These are phyloP conservation scores for Fusarium haematococcum DNA, from an alignment of 2,329 filamentous ascomycete species.

Conservation along the genomic window DNA sequence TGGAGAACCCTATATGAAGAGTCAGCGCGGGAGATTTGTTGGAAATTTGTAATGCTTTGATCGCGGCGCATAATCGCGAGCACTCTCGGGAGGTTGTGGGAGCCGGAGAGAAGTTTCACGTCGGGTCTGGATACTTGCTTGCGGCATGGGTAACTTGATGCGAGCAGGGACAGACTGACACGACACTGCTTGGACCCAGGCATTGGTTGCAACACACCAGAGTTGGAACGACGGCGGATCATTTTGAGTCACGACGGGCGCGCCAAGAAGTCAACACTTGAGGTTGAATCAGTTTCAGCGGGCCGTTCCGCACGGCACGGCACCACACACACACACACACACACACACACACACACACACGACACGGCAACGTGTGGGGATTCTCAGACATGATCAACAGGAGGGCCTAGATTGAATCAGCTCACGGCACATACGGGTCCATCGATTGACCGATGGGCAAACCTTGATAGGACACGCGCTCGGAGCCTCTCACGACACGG, in stretches of 20 bases:
- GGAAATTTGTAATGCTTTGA: conserved; percentile 6
- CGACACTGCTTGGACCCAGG: neutral
- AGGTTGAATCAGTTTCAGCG: conserved; percentile 31
- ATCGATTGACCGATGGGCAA: neutral
- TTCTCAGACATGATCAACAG: conserved; percentile 30
- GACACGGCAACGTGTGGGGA: conserved; percentile 12
- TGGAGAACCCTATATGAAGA: conserved; percentile 58
- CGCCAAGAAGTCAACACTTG: conserved; percentile 7
- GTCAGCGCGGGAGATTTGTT: neutral
- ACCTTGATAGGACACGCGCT: neutral
- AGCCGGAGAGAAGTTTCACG: neutral
- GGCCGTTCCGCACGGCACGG: conserved; percentile 37
- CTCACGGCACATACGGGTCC: conserved; percentile 6
- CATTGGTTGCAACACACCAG: neutral
- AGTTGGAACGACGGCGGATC: neutral
- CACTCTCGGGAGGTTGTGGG: neutral
- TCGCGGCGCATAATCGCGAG: neutral
- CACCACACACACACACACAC: conserved; percentile 28
- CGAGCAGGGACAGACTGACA: conserved; percentile 3
- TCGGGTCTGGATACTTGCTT: neutral
- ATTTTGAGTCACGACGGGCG: conserved; percentile 2
- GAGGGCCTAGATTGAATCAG: conserved; percentile 5
- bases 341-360: conserved; percentile 22
- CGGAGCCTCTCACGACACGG: neutral
- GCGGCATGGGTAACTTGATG: conserved; percentile 3